Evolutionary conservation across 306 rosid genomes (phyloP).

Genomic region (Quercus alba): DNA sequence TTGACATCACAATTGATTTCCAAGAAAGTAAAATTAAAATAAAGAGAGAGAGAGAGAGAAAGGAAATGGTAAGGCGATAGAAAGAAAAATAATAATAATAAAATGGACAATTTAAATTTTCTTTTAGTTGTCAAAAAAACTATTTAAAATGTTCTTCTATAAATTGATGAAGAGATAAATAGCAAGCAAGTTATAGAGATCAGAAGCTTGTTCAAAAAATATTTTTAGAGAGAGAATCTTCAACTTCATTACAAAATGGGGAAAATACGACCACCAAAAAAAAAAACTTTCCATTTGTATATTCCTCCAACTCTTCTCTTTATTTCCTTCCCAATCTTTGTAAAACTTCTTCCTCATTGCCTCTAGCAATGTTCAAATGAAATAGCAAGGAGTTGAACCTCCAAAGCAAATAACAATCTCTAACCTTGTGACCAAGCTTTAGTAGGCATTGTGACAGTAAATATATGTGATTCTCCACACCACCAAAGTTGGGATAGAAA

Average conservation of each 20-base stretch:
- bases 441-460: conserved; percentile 81
- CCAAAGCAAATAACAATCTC: conserved; percentile 10
- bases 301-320: not conserved
- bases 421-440: conserved; percentile 93
- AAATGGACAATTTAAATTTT: not conserved
- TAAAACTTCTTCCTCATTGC: not conserved
- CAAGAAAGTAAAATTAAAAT: not conserved
- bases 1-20: not conserved
- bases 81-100: not conserved
- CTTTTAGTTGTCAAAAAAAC: not conserved
- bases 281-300: no score
- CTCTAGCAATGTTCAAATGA: not conserved
- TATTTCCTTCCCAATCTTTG: not conserved
- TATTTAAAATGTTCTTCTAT: not conserved
- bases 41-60: not conserved
- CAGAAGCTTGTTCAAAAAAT: not conserved
- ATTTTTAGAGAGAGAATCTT: not conserved
- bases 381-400: not conserved
- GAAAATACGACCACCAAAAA: no score
- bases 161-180: not conserved
- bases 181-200: not conserved
- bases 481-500: conserved; percentile 94
- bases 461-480: conserved; percentile 86
- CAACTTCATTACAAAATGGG: no score
- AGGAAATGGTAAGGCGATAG: not conserved